A percentile compares a stretch with the other conserved stretches of the same genome.
phyloP scores from a whole-genome alignment of 768 basidiomycete genomes.

The Podaxis sp. region DNA sequence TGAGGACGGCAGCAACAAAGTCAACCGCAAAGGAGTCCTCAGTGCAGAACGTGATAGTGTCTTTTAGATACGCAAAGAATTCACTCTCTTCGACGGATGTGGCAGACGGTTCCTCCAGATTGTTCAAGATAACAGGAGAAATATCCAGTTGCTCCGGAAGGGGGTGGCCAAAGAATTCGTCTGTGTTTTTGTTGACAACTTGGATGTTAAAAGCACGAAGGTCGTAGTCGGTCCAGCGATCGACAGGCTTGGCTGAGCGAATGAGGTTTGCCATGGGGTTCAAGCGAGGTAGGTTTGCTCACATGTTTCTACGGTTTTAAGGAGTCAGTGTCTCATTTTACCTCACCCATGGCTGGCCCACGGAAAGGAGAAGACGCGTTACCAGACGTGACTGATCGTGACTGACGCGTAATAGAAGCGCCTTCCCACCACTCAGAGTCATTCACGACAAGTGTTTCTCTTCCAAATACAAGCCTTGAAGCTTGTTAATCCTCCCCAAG shows the following conservation, averaged over 20 bases:
- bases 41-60: not conserved
- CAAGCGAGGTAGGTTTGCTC: no score
- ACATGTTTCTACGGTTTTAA: no score
- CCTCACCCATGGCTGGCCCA: no score
- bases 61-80: not conserved
- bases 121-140: not conserved
- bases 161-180: not conserved
- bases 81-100: not conserved
- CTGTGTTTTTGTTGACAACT: not conserved
- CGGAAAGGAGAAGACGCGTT: not conserved
- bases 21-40: not conserved
- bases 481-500: not conserved
- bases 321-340: no score
- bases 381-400: conserved; percentile 8
- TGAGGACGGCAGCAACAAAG: not conserved
- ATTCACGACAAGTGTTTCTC: not conserved
- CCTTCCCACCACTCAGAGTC: conserved; percentile 4
- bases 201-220: not conserved
- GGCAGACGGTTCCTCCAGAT: not conserved
- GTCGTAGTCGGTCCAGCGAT: not conserved
- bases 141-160: no score
- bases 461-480: not conserved
- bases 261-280: not conserved
- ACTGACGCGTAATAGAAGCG: conserved; percentile 6
- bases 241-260: not conserved